Base-by-base conservation (phyloP, 1,284 basidiomycete species). In the Fistulina hepatica region DNA sequence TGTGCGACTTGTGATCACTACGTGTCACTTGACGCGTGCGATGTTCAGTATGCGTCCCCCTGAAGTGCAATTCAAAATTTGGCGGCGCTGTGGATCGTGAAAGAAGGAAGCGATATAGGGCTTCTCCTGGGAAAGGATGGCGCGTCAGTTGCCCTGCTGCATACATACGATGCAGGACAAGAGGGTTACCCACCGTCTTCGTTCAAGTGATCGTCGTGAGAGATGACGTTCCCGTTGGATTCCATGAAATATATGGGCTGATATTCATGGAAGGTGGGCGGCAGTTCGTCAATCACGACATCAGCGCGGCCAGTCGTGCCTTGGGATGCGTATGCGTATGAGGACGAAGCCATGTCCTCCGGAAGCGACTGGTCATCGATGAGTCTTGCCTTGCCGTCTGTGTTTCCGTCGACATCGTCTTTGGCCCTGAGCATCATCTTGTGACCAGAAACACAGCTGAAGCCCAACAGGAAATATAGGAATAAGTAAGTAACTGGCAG, bases 171-270 rank as follows among this genome's bases (percentile, higher is more conserved):
- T 32, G 20, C 19, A 25, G 21, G 16, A 35, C 26, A 20, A 21
- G 20, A 42, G 21, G 22, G 12, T 6, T 48, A 58, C 57, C 36
- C 44, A 69, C 79, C 80, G 46, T 91, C 81, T 35, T 71, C 59
- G 47, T 83, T 84, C 39, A 84, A 56, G 52, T 83, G 81, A 10
- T 56, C 60, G 50, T 84, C 80, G 55, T 83, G 81, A 15, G 78
- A 80, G 41, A 82, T 58, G 39, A 81, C 61, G 33, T 73, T 57
- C 3, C 71, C 70, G 27, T 58, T 45, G n/a, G 56, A 60, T 0
- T 62, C 61, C 23, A 65, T 57, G 44, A 71, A 74, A 55, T 64
- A 72, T 41, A 77, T 68, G 19, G 81, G 76, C 7, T 72, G 55
- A 48, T 83, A 83, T 0, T 67, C 68, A 3, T 72, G 50, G 47